Evolutionary conservation across 2,329 filamentous ascomycete genomes (phyloP).

Genomic region (Cryphonectria japonica): DNA sequence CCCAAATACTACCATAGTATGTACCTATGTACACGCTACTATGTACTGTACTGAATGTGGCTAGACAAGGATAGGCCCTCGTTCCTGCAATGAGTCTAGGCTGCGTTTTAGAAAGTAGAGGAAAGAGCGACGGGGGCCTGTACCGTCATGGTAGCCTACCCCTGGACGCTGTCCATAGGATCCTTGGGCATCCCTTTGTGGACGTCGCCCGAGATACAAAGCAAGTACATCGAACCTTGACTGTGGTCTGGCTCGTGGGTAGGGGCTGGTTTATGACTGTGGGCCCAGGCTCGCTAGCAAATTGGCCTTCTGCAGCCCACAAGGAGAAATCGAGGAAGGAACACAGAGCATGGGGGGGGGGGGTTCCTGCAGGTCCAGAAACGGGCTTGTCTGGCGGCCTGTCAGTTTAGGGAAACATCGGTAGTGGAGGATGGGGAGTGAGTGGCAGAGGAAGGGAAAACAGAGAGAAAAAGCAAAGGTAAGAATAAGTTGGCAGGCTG

Average conservation of each 20-base stretch:
- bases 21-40: not conserved
- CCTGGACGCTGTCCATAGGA: not conserved
- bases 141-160: not conserved
- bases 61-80: not conserved
- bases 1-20: not conserved
- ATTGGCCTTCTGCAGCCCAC: constrained; percentile 10
- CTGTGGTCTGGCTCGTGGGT: not conserved
- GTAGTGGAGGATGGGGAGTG: not conserved
- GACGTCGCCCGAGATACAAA: not conserved
- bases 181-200: not conserved
- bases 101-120: not conserved
- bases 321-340: not conserved
- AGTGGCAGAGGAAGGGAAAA: no score
- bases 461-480: no score
- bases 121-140: not conserved
- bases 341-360: not conserved
- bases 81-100: not conserved
- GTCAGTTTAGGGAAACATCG: not conserved
- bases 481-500: no score
- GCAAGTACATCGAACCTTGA: not conserved
- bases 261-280: constrained; percentile 2
- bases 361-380: not conserved
- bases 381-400: not conserved
- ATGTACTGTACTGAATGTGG: not conserved
- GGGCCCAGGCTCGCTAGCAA: constrained; percentile 1